A percentile compares a stretch with the other conserved stretches of the same genome.
Conservation (phyloP, 2,329 filamentous ascomycete genomes). For the Alternaria incomplexa region DNA sequence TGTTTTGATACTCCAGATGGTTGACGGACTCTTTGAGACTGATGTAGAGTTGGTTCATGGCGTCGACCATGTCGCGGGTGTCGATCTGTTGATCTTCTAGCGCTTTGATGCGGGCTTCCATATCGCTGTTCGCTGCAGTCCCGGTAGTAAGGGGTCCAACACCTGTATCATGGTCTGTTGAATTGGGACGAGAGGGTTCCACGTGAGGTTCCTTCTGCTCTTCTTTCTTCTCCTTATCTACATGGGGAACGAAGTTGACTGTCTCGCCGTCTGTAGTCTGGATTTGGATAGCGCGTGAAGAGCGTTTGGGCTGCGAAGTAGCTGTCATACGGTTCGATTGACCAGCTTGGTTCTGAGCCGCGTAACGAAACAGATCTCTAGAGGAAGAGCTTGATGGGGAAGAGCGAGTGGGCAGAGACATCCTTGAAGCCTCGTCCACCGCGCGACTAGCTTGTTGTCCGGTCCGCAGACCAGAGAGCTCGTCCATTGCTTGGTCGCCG, state of each 20-base stretch:
- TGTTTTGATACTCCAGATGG: background rate
- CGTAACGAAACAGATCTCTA: background rate
- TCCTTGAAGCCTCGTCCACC: background rate
- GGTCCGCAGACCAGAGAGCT: background rate
- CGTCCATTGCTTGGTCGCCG: background rate
- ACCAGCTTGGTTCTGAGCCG: background rate
- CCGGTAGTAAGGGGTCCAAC: background rate
- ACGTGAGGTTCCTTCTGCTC: no score
- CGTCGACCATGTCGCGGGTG: background rate
- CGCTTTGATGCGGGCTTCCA: background rate
- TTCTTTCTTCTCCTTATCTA: no score
- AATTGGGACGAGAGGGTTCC: background rate
- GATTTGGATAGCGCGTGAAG: background rate
- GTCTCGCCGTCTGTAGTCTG: background rate
- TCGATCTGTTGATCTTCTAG: background rate
- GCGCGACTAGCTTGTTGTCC: background rate
- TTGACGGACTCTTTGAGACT: background rate
- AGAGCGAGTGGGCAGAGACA: background rate
- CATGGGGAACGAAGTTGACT: no score
- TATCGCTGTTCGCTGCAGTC: background rate
- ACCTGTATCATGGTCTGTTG: background rate
- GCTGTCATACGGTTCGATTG: background rate
- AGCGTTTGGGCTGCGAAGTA: accelerated
- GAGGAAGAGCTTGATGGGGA: background rate
- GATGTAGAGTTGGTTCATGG: background rate